Conservation (phyloP, 495 filamentous ascomycete genomes). For the Glonium stellatum region DNA sequence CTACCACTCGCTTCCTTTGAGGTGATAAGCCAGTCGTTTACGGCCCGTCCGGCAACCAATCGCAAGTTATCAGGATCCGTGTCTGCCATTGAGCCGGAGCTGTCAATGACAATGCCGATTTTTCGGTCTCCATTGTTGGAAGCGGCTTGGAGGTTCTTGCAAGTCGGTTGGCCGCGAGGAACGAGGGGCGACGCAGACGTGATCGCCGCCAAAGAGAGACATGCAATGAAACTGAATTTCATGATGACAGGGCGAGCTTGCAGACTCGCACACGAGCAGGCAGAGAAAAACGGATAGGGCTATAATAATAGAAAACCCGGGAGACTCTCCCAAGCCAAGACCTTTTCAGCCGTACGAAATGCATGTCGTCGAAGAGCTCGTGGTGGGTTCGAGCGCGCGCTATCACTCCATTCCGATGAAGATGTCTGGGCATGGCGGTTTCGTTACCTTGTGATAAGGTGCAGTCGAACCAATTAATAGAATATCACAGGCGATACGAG, state of each 20-base stretch:
- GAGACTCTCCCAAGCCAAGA: not conserved
- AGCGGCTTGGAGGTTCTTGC: slow-evolving; percentile 10
- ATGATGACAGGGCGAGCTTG: slow-evolving; percentile 1
- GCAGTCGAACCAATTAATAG: not conserved
- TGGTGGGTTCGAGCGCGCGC: not conserved
- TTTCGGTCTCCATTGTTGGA: slow-evolving; percentile 25
- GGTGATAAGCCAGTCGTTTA: slow-evolving; percentile 22
- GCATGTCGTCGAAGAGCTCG: not conserved
- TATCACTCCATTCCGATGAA: not conserved
- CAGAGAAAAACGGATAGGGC: not conserved
- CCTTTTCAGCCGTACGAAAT: not conserved
- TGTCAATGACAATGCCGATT: slow-evolving; percentile 23
- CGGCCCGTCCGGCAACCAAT: slow-evolving; percentile 11
- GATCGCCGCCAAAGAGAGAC: slow-evolving; percentile 5
- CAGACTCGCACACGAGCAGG: not conserved
- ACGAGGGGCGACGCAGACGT: slow-evolving; percentile 4
- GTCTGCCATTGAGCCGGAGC: slow-evolving; percentile 18
- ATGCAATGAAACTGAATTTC: slow-evolving; percentile 3
- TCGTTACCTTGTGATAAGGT: not conserved
- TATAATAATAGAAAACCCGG: not conserved
- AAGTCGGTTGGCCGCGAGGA: slow-evolving; percentile 9
- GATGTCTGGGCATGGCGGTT: not conserved
- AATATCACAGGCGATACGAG: not conserved
- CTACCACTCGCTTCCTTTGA: slow-evolving; percentile 10
- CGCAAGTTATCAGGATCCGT: slow-evolving; percentile 22